phyloP scores from a whole-genome alignment of 1,284 basidiomycete species.

The Trametes versicolor region DNA sequence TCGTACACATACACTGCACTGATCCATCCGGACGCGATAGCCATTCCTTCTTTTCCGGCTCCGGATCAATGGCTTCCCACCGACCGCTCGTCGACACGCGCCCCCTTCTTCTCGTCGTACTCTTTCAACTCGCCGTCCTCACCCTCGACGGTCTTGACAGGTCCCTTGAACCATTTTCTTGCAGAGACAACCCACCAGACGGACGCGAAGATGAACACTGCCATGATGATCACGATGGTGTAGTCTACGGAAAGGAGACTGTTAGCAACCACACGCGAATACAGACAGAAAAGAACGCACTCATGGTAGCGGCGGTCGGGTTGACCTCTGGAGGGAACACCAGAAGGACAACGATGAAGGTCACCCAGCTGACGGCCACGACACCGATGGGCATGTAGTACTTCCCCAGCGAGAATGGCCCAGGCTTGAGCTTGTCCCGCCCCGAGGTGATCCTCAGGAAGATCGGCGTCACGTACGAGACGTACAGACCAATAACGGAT shows the following conservation, averaged over 20 bases:
- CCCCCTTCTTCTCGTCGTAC: slow-evolving; percentile 35
- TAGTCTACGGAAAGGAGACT: slow-evolving; percentile 56
- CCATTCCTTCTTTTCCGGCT: not conserved
- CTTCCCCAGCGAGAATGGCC: slow-evolving; percentile 66
- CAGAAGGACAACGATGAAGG: slow-evolving; percentile 68
- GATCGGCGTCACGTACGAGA: slow-evolving; percentile 74
- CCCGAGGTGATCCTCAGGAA: slow-evolving; percentile 77
- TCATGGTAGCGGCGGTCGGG: slow-evolving; percentile 62
- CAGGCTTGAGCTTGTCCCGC: slow-evolving; percentile 61
- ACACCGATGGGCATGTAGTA: slow-evolving; percentile 69
- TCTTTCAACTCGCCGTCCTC: not conserved
- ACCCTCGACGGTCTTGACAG: slow-evolving; percentile 62
- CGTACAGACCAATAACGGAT: slow-evolving; percentile 75
- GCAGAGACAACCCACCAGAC: slow-evolving; percentile 74
- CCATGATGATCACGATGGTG: slow-evolving; percentile 70
- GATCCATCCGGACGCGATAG: not conserved
- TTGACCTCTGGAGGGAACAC: slow-evolving; percentile 63
- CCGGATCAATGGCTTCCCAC: slow-evolving; percentile 12
- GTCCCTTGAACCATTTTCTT: slow-evolving; percentile 75
- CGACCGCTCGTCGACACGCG: slow-evolving; percentile 20
- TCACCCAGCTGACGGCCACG: slow-evolving; percentile 72
- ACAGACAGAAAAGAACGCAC: slow-evolving; percentile 45
- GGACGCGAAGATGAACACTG: slow-evolving; percentile 70
- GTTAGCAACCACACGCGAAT: slow-evolving; percentile 12
- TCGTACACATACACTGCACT: not conserved